A percentile compares a stretch with the other conserved stretches of the same genome.
phyloP scores from a whole-genome alignment of 164 flowering plant species.

The Aristolochia contorta region DNA sequence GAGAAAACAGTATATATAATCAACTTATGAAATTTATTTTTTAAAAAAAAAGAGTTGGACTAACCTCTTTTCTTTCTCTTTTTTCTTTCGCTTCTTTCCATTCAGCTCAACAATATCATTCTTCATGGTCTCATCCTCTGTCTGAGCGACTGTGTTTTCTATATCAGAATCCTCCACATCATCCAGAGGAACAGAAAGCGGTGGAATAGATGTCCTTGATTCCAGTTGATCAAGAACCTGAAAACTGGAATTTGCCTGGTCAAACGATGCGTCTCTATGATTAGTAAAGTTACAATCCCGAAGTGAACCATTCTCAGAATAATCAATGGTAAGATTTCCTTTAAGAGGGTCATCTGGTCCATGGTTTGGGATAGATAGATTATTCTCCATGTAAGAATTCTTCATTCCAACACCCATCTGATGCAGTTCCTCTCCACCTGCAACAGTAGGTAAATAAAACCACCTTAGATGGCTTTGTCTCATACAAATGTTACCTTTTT shows the following conservation, averaged over 20 bases:
- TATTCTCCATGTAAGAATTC: constrained; percentile 32
- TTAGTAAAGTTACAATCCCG: constrained; percentile 7
- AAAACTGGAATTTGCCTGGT: constrained; percentile 15
- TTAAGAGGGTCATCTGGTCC: constrained; percentile 11
- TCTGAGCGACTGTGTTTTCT: constrained; percentile 15
- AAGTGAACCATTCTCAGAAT: background rate
- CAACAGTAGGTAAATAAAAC: constrained; percentile 1
- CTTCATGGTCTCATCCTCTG: constrained; percentile 16
- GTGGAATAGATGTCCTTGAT: constrained; percentile 68
- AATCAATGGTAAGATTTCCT: constrained; percentile 15
- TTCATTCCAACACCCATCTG: constrained; percentile 89
- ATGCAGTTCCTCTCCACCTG: constrained; percentile 68
- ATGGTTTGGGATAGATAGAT: constrained; percentile 10
- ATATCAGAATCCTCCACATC: constrained; percentile 41
- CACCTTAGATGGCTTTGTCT: background rate
- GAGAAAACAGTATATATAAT: no score
- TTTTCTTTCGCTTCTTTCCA: constrained; percentile 42
- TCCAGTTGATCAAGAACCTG: constrained; percentile 34
- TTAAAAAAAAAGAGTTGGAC: constrained; percentile 1
- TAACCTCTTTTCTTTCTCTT: constrained; percentile 64
- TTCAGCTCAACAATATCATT: constrained; percentile 29
- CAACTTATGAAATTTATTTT: background rate
- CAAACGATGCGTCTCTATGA: constrained; percentile 13
- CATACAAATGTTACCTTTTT: background rate
- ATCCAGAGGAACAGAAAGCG: constrained; percentile 79